Evolutionary conservation across 2,329 filamentous ascomycete genomes (phyloP).

Genomic region (Diaporthe aspalathi): DNA sequence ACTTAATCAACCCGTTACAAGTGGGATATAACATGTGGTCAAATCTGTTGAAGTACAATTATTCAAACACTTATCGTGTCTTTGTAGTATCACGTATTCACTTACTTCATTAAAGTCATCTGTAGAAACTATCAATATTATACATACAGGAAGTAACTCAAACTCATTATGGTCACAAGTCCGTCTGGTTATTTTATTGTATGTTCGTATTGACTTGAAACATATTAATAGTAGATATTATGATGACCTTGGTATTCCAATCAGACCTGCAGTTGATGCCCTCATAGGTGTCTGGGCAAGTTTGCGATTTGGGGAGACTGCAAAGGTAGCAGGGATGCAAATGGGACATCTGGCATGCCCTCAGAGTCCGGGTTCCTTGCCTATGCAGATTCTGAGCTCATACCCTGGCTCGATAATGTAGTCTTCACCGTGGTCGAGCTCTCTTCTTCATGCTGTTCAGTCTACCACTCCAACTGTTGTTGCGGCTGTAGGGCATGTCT

Average conservation of each 20-base stretch:
- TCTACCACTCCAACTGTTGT: not conserved
- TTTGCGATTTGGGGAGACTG: not conserved
- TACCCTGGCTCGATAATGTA: constrained; percentile 42
- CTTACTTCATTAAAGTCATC: not conserved
- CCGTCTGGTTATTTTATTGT: not conserved
- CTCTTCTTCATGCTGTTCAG: constrained; percentile 40
- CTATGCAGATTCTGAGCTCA: constrained; percentile 43
- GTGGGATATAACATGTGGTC: not conserved
- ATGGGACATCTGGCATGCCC: not conserved
- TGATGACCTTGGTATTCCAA: not conserved
- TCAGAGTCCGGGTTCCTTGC: not conserved
- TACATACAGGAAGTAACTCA: not conserved
- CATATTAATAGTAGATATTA: not conserved
- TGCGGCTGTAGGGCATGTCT: constrained; percentile 8
- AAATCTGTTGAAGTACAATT: not conserved
- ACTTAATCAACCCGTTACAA: not conserved
- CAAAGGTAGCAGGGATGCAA: not conserved
- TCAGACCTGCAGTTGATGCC: not conserved
- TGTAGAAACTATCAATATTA: too few species aligned
- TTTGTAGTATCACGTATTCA: not conserved
- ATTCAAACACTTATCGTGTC: not conserved
- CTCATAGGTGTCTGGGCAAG: too few species aligned
- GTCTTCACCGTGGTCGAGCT: constrained; percentile 39
- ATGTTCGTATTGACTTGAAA: not conserved
- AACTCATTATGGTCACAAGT: not conserved